Evolutionary conservation across 148 eudicot species (phyloP).

Genomic region (Suaeda aralocaspica): DNA sequence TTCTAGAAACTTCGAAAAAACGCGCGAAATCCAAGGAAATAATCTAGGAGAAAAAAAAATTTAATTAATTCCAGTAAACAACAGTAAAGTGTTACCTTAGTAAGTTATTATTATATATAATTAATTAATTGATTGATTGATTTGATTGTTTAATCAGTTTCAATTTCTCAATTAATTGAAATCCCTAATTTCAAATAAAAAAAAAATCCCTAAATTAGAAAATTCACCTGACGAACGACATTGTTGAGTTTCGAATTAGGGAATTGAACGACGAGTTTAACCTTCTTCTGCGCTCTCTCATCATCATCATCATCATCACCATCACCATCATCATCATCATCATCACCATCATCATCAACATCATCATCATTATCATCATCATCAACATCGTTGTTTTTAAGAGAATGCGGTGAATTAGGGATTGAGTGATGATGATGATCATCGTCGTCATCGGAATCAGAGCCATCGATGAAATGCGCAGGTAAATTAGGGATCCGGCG

Average conservation of each 20-base stretch:
- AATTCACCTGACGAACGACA: slow-evolving; percentile 19
- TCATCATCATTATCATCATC: neutral
- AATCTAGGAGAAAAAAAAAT: slow-evolving; percentile 12
- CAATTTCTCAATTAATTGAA: too few relatives aligned
- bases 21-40: slow-evolving; percentile 50
- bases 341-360: neutral
- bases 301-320: slow-evolving; percentile 50
- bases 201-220: neutral
- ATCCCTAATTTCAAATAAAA: too few relatives aligned
- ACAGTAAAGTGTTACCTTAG: too few relatives aligned
- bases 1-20: slow-evolving; percentile 31
- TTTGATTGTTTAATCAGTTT: too few relatives aligned
- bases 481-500: slow-evolving; percentile 24
- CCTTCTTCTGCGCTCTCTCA: slow-evolving; percentile 63
- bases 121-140: too few relatives aligned
- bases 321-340: slow-evolving; percentile 33
- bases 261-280: slow-evolving; percentile 51
- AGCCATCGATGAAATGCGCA: slow-evolving; percentile 23
- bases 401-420: slow-evolving; percentile 1
- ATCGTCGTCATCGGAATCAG: slow-evolving; percentile 4
- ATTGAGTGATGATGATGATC: neutral
- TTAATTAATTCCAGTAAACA: too few relatives aligned
- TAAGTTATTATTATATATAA: too few relatives aligned
- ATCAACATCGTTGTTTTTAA: neutral
- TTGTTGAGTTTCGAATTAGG: slow-evolving; percentile 29